Base-by-base conservation (phyloP, 2,329 filamentous ascomycete genomes). In the Beauveria sp. region DNA sequence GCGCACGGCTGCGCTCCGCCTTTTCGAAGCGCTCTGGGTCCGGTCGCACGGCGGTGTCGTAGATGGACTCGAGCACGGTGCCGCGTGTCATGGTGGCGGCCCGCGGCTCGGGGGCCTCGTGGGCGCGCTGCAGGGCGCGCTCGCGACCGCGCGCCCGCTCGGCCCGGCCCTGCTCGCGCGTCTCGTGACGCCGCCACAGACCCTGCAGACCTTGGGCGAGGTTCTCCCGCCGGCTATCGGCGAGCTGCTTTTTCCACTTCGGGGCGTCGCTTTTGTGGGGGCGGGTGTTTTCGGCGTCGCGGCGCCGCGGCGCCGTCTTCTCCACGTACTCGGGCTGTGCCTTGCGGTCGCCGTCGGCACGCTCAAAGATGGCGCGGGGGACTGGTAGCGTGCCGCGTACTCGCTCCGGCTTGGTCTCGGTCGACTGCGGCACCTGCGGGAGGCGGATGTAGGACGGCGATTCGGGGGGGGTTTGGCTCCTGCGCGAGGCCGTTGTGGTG, bases 391-490 rank as follows among this genome's bases (percentile, higher is more conserved):
- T 84, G 67, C 94, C 94, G 72, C 91, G 91, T 40, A 91, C 73
- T 10, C 75, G 73, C 2, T 73, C 69, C 2, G 69, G 75, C 63
- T 73, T 76, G 16, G 71, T 71, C 66, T 83, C 78, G 37, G 84
- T 80, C 55, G 87, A 85, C 72, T 96, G 91, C n/a, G 85, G 82
- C 54, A 89, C 83, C 66, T 81, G 80, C 53, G 92, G 93, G 60
- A 97, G 80, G 66, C 91, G 86, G 76, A 97, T 89, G 79, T 89
- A 97, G 65, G 84, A 83, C 52, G 94, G 93, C 41, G 92, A 96
- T 72, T 97, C 90, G 54, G 94, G 93, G 20, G 88, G 88, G 65
- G 5, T 12, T 34, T 34, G 30, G 10, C 84, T 79, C 55, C 76
- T 75, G 70, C 71, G 61, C 69, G 75, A 73, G 52, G 72, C 65